Evolutionary conservation across 73 alveolate species (phyloP).

Genomic region (Tetrahymena elliotti): DNA sequence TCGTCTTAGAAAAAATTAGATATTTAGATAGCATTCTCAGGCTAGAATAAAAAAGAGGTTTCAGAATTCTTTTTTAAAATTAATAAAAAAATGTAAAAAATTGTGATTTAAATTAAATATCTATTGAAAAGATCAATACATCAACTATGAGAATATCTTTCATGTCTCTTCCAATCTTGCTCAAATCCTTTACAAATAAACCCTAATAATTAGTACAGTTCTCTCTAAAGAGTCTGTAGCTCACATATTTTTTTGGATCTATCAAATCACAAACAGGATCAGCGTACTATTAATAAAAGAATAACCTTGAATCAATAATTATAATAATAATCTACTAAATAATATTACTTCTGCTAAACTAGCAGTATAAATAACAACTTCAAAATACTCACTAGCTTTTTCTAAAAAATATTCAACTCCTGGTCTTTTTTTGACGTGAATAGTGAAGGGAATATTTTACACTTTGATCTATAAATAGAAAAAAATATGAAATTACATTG

Average conservation of each 20-base stretch:
- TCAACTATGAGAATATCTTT: constrained; percentile 53
- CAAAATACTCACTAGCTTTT: constrained; percentile 40
- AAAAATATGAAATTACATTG: neutral
- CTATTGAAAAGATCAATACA: neutral
- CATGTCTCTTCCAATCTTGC: constrained; percentile 48
- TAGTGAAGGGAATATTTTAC: constrained; percentile 16
- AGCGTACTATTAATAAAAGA: constrained; percentile 39
- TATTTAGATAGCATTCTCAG: constrained; percentile 80
- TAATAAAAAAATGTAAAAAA: neutral
- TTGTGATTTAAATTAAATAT: neutral
- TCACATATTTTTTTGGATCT: constrained; percentile 33
- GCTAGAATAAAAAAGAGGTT: constrained; percentile 64
- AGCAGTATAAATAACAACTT: constrained; percentile 58
- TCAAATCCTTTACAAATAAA: constrained; percentile 47
- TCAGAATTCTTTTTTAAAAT: constrained; percentile 50
- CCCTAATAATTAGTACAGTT: constrained; percentile 40
- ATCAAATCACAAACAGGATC: constrained; percentile 52
- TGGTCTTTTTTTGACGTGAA: constrained; percentile 69
- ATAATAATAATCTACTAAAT: neutral
- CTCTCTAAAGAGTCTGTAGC: constrained; percentile 44
- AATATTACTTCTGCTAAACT: constrained; percentile 29
- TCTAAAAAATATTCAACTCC: constrained; percentile 66
- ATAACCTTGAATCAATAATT: neutral
- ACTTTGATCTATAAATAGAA: constrained; percentile 1
- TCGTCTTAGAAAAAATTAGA: constrained; percentile 39